Evolutionary conservation across 768 basidiomycete species (phyloP).

Genomic region (Wakefieldia striispora): DNA sequence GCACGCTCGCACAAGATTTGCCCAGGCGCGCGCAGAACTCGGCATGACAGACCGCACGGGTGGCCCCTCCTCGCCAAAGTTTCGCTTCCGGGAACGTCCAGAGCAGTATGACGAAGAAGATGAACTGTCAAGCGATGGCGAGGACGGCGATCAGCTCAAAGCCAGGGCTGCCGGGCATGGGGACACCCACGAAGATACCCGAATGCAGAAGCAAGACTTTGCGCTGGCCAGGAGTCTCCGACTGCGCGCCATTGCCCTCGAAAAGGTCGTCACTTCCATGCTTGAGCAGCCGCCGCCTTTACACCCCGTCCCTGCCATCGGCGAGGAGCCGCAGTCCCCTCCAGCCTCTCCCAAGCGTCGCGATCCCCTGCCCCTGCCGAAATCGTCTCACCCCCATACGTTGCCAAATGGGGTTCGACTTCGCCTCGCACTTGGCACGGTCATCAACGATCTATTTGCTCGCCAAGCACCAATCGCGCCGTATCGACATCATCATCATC

Average conservation of each 20-base stretch:
- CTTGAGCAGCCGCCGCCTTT: conserved; percentile 73
- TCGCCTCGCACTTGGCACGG: conserved; percentile 68
- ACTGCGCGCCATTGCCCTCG: conserved; percentile 75
- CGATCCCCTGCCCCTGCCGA: conserved; percentile 16
- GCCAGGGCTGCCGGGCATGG: conserved; percentile 53
- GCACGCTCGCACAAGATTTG: conserved; percentile 75
- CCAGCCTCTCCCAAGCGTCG: conserved; percentile 50
- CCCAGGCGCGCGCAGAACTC: conserved; percentile 81
- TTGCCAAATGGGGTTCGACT: conserved; percentile 82
- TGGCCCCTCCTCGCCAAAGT: conserved; percentile 58
- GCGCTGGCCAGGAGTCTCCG: conserved; percentile 60
- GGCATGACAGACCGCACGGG: conserved; percentile 84
- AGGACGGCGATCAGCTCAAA: conserved; percentile 42
- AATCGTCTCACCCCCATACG: conserved; percentile 51
- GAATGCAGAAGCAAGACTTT: conserved; percentile 57
- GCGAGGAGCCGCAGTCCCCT: conserved; percentile 51
- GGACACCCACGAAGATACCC: conserved; percentile 52
- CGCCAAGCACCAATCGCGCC: conserved; percentile 53
- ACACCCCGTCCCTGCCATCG: conserved; percentile 45
- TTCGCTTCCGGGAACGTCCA: conserved; percentile 62
- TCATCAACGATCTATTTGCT: conserved; percentile 81
- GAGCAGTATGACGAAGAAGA: conserved; percentile 80
- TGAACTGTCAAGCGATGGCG: conserved; percentile 62
- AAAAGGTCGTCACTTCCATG: conserved; percentile 81
- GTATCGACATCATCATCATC: conserved; percentile 33